These are phyloP conservation scores for Capsella bursapastoris DNA, from an alignment of 345 rosid species.

Conservation along the genomic window DNA sequence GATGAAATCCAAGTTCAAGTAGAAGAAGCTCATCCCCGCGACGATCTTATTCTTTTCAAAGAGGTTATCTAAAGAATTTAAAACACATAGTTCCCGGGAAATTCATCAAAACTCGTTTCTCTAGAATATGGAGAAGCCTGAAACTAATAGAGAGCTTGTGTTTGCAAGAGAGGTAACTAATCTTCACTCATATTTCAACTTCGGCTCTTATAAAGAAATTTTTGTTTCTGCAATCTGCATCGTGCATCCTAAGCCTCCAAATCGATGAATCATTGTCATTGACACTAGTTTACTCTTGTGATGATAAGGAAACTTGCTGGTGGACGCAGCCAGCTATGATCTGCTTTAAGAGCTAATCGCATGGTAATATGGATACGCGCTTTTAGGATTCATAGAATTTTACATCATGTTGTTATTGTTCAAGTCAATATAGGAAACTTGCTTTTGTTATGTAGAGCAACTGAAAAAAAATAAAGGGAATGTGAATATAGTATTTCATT, in stretches of 20 bases:
- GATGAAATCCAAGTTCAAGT: constrained; percentile 83
- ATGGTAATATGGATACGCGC: constrained; percentile 31
- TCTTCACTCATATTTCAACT: not conserved
- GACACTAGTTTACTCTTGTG: constrained; percentile 11
- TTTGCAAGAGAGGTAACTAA: constrained; percentile 43
- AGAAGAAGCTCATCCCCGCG: constrained; percentile 85
- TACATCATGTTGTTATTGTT: constrained; percentile 9
- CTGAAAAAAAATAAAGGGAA: not conserved
- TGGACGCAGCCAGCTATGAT: constrained; percentile 31
- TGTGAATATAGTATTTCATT: constrained; percentile 24
- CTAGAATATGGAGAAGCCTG: constrained; percentile 21
- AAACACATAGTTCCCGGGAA: constrained; percentile 16
- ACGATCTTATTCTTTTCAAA: constrained; percentile 69
- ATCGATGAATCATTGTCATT: not conserved
- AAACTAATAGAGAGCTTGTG: constrained; percentile 19
- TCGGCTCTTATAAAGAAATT: not conserved
- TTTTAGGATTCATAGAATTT: constrained; percentile 24
- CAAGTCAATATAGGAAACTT: constrained; percentile 25
- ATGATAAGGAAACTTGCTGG: constrained; percentile 34
- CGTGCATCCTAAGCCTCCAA: not conserved
- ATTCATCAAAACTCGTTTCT: constrained; percentile 29
- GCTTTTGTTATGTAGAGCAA: constrained; percentile 24
- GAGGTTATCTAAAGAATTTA: constrained; percentile 51
- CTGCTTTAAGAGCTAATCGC: not conserved
- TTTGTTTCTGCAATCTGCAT: not conserved